Evolutionary conservation across 73 alveolate genomes (phyloP).

Genomic region (Diophrys sp.): DNA sequence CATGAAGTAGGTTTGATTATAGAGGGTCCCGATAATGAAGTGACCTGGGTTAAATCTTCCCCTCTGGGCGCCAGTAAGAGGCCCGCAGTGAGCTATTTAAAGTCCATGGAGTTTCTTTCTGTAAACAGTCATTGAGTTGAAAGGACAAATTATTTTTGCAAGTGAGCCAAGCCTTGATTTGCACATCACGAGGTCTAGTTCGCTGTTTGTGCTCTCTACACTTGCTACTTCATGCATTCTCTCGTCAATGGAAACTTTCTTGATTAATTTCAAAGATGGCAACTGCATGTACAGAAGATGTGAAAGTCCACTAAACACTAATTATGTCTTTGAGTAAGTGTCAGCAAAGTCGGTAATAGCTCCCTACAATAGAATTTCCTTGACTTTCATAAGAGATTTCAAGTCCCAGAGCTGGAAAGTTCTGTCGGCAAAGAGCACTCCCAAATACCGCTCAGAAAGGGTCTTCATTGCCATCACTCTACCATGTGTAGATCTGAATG

Average conservation of each 20-base stretch:
- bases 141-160: background rate
- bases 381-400: background rate
- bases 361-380: background rate
- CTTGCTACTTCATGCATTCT: background rate
- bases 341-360: background rate
- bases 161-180: background rate
- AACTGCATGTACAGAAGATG: background rate
- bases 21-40: background rate
- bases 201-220: background rate
- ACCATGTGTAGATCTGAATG: background rate
- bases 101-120: background rate
- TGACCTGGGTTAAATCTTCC: background rate
- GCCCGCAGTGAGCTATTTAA: background rate
- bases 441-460: background rate
- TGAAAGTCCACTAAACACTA: background rate
- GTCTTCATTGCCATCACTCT: background rate
- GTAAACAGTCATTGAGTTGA: background rate
- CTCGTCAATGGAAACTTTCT: background rate
- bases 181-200: background rate
- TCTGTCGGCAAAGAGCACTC: background rate
- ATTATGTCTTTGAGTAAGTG: background rate
- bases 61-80: background rate
- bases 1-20: background rate
- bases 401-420: background rate
- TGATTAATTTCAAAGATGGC: background rate